These are phyloP conservation scores for Chlorella sp. DNA, from an alignment of 139 green algal species.

Conservation along the genomic window DNA sequence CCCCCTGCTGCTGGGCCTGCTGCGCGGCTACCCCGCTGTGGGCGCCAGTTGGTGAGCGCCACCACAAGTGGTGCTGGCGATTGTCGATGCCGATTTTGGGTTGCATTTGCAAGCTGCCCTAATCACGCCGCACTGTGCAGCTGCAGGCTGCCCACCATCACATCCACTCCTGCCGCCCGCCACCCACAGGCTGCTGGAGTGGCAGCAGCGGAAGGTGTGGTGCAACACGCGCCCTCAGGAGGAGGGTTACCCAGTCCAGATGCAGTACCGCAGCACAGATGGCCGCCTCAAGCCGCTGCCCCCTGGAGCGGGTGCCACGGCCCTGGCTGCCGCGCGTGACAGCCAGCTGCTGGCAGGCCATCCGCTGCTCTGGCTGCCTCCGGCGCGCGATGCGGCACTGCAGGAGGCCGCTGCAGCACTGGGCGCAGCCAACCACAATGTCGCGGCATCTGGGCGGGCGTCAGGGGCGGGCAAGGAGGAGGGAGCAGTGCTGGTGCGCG, in stretches of 20 bases:
- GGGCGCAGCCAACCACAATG: neutral
- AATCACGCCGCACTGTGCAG: too few species aligned
- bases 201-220: slow-evolving; percentile 14
- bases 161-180: neutral
- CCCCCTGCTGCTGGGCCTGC: slow-evolving; percentile 20
- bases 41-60: neutral
- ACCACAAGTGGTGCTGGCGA: neutral
- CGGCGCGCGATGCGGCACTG: neutral
- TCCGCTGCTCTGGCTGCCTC: slow-evolving; percentile 25
- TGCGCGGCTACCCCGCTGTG: slow-evolving; percentile 19
- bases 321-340: neutral
- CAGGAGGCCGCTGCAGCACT: slow-evolving; percentile 3
- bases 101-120: neutral
- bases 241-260: neutral
- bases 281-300: neutral
- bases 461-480: neutral
- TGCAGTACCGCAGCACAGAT: slow-evolving; percentile 6
- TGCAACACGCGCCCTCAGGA: slow-evolving; percentile 15
- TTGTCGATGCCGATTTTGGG: neutral
- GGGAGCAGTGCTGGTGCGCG: slow-evolving; percentile 27
- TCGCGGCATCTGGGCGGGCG: neutral
- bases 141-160: neutral
- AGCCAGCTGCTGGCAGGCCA: slow-evolving; percentile 6
- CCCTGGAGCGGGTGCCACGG: neutral
- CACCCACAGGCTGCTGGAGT: slow-evolving; percentile 25